Base-by-base conservation (phyloP, 2,329 filamentous ascomycete species). In the Neofusicoccum sp. region DNA sequence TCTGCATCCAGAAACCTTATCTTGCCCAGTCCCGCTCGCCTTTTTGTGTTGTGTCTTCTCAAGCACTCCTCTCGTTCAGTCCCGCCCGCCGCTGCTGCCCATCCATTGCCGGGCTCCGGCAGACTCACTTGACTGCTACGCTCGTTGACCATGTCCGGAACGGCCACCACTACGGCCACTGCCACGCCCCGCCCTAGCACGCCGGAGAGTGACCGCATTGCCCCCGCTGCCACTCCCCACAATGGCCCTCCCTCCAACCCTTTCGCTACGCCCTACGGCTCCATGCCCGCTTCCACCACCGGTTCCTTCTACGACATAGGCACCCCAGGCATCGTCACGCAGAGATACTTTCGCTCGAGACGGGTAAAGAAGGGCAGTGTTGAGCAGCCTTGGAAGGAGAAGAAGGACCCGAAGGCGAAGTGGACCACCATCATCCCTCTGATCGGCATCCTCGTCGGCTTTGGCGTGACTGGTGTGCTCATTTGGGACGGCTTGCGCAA, bases 341-440 rank as follows among this genome's bases (percentile, higher is more conserved):
- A 71, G 41, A 71, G 71, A 58, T 91, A 88, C 76, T 93, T 93
- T 71, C 87, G 87, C 73, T 92, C 89, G 16, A 81, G 89, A 62
- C 80, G 89, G 63, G 83, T 93, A 34, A 84, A 82, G 71, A 90
- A 91, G 71, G 89, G 85, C 43, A 84, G 90, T 51, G 75, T 90
- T 3, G 87, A 91, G 71, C 88, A 90, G 76, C 89, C 90, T 11
- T 95, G 91, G 91, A 75, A 89, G 40, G 75, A 83, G n/a, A 87
- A 86, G 70, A 86, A 80, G 61, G 88, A 93, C 65, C 87, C 88
- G 11, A 89, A 86, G 72, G 89, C 93, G 80, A 95, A 91, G 78
- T 95, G 90, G 90, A 86, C 91, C 7, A 92, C 88, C 2, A 91
- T 93, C 64, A 83, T 96, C 61, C 90, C 90, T 2, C 70, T 92